Conservation (phyloP, 805 yeast genomes). For the Lipomyces japonicus region DNA sequence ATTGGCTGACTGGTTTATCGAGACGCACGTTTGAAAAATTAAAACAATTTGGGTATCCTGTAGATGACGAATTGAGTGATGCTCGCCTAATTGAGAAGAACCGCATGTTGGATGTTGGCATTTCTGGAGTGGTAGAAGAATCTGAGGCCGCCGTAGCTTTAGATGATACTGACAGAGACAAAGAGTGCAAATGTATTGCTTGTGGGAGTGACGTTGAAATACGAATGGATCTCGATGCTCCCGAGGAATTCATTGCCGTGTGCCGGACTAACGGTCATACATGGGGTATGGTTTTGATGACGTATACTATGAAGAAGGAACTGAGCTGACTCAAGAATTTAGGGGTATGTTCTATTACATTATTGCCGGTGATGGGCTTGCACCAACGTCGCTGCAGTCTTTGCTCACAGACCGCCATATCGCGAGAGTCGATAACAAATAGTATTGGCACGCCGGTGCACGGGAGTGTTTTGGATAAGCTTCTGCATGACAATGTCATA, state of each 20-base stretch:
- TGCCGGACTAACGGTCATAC: conserved; percentile 13
- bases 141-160: neutral
- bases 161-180: neutral
- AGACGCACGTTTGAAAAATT: neutral
- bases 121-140: neutral
- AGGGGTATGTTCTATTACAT: conserved; percentile 22
- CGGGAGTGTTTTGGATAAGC: neutral
- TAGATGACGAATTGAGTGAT: neutral
- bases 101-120: neutral
- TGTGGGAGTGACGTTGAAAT: conserved; percentile 18
- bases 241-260: neutral
- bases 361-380: conserved; percentile 21
- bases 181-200: conserved; percentile 16
- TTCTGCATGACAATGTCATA: conserved; percentile 2
- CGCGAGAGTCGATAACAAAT: neutral
- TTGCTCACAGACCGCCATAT: conserved; percentile 6
- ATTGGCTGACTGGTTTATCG: neutral
- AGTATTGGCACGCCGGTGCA: neutral
- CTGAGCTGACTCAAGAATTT: neutral
- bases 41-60: neutral
- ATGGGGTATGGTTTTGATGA: conserved; percentile 14
- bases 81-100: neutral
- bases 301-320: neutral
- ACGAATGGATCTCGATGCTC: neutral
- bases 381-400: conserved; percentile 18